phyloP scores from a whole-genome alignment of 192 early-diverging fungal genomes.

The Backusella macrospora region DNA sequence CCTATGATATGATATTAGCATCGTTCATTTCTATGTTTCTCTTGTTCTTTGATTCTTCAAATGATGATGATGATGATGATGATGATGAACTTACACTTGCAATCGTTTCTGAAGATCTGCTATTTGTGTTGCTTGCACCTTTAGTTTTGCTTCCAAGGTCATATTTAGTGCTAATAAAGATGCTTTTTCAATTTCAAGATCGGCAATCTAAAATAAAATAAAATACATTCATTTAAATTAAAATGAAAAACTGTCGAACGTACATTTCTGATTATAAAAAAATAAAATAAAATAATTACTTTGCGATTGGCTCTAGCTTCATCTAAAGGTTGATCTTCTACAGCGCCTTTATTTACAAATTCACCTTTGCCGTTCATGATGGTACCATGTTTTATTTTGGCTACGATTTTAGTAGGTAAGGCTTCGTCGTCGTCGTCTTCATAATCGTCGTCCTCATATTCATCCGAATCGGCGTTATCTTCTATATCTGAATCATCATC shows the following conservation, averaged over 20 bases:
- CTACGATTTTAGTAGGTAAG: slow-evolving; percentile 22
- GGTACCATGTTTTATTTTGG: slow-evolving; percentile 38
- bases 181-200: slow-evolving; percentile 35
- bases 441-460: neutral
- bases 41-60: no score
- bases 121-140: slow-evolving; percentile 20
- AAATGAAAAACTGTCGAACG: neutral
- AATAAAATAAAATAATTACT: neutral
- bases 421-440: neutral
- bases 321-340: slow-evolving; percentile 18
- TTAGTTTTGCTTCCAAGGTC: slow-evolving; percentile 26
- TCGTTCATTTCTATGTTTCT: neutral
- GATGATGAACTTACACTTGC: slow-evolving; percentile 3
- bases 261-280: neutral
- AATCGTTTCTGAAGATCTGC: slow-evolving; percentile 22
- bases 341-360: slow-evolving; percentile 16
- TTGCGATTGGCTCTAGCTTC: slow-evolving; percentile 31
- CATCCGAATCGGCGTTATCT: neutral
- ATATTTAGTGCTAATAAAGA: slow-evolving; percentile 27
- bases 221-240: neutral
- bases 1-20: neutral
- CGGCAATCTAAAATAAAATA: slow-evolving; percentile 25
- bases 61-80: neutral
- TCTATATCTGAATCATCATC: neutral
- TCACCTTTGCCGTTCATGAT: slow-evolving; percentile 41